Evolutionary conservation across 306 rosid genomes (phyloP).

Genomic region (Phaseolus lunatus): DNA sequence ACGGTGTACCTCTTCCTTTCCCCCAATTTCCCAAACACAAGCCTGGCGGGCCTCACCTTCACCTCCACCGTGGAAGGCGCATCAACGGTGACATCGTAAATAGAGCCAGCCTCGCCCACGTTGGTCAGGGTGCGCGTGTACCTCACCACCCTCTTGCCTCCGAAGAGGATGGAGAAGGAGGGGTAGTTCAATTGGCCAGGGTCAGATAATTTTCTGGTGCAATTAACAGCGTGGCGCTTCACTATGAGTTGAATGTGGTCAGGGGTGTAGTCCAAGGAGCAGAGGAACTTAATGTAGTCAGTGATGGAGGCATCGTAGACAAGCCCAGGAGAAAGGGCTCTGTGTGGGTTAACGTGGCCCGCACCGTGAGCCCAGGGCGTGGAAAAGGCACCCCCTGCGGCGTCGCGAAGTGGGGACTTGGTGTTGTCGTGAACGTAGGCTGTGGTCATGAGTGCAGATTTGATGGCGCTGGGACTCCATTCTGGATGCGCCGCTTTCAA

Average conservation of each 20-base stretch:
- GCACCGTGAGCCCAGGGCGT: constrained; percentile 88
- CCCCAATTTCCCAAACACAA: constrained; percentile 69
- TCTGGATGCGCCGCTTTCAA: constrained; percentile 94
- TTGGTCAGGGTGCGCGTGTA: constrained; percentile 76
- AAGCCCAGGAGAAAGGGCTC: constrained; percentile 85
- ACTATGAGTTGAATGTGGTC: constrained; percentile 64
- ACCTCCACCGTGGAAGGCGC: constrained; percentile 62
- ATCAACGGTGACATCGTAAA: constrained; percentile 54
- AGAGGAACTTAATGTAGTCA: constrained; percentile 74
- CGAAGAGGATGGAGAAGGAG: constrained; percentile 75
- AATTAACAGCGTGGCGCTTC: constrained; percentile 59
- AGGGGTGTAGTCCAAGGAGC: constrained; percentile 70
- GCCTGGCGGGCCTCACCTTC: constrained; percentile 66
- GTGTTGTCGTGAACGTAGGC: constrained; percentile 83
- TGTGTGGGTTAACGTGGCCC: constrained; percentile 85
- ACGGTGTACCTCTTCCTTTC: constrained; percentile 67
- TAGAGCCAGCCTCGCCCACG: constrained; percentile 67
- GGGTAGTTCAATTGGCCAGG: constrained; percentile 94
- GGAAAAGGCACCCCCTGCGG: constrained; percentile 59
- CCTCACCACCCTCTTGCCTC: constrained; percentile 69
- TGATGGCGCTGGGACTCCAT: constrained; percentile 96
- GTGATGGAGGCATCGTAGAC: constrained; percentile 64
- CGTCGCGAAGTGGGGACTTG: constrained; percentile 71
- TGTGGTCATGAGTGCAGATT: constrained; percentile 93
- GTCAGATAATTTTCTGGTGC: constrained; percentile 61